Conservation (phyloP, 2,329 filamentous ascomycete species). For the Fusarium sp. region DNA sequence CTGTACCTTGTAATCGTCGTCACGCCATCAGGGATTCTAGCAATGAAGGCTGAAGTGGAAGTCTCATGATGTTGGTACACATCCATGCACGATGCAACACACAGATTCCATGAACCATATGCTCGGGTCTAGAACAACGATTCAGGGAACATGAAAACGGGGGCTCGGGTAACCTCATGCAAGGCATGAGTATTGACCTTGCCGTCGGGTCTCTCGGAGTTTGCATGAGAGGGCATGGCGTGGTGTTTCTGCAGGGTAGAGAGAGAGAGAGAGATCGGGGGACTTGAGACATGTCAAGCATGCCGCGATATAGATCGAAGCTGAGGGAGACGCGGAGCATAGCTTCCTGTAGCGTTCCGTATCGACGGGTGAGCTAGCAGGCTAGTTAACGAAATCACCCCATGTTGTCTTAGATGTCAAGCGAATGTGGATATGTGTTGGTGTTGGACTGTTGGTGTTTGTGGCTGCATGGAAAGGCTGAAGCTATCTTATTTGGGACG, state of each 20-base stretch:
- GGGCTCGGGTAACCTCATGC: slow-evolving; percentile 11
- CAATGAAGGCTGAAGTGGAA: not conserved
- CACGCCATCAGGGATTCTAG: slow-evolving; percentile 1
- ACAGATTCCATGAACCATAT: not conserved
- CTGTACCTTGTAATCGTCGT: not conserved
- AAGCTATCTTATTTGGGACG: slow-evolving; percentile 21
- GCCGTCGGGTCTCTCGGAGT: not conserved
- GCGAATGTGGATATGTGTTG: not conserved
- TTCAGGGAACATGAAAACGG: slow-evolving; percentile 4
- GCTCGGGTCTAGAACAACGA: not conserved
- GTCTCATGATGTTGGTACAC: slow-evolving; percentile 6
- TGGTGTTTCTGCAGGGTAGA: slow-evolving; percentile 20
- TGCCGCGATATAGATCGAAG: not conserved
- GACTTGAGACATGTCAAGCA: slow-evolving; percentile 15
- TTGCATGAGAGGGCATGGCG: not conserved
- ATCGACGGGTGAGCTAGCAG: slow-evolving; percentile 5
- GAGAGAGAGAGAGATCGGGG: not conserved
- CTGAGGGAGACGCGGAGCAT: slow-evolving; percentile 6
- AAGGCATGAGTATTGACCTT: not conserved
- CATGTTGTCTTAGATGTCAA: not conserved
- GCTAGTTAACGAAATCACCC: not conserved
- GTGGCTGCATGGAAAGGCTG: slow-evolving; percentile 28
- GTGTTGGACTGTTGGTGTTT: not conserved
- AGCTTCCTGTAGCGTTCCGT: slow-evolving; percentile 25
- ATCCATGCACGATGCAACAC: not conserved